Evolutionary conservation across 2,329 filamentous ascomycete genomes (phyloP).

Genomic region (Thielaviopsis ethacetica): DNA sequence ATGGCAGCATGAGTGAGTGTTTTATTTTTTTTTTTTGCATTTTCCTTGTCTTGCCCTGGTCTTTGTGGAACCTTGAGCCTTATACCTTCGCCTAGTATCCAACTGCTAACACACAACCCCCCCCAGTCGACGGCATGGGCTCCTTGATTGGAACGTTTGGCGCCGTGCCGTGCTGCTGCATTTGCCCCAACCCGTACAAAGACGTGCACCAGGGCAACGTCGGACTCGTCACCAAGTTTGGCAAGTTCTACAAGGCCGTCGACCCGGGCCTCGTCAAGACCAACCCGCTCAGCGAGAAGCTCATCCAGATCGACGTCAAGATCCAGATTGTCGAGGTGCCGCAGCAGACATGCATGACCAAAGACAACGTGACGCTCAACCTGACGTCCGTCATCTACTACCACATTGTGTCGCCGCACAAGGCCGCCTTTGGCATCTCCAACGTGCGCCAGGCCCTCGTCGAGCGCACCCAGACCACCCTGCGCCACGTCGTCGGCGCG

Average conservation of each 20-base stretch:
- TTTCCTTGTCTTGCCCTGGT: neutral
- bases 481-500: conserved; percentile 90
- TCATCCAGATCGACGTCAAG: conserved; percentile 94
- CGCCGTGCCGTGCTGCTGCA: conserved; percentile 78
- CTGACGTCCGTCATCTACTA: conserved; percentile 98
- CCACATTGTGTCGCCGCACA: conserved; percentile 88
- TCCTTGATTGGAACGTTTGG: conserved; percentile 59
- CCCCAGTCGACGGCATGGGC: conserved; percentile 55
- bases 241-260: conserved; percentile 84
- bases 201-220: conserved; percentile 85
- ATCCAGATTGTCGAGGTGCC: conserved; percentile 97
- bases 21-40: neutral
- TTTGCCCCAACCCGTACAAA: conserved; percentile 93
- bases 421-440: conserved; percentile 89
- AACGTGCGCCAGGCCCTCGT: conserved; percentile 92
- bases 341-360: conserved; percentile 96
- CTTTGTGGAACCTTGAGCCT: neutral
- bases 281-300: conserved; percentile 81
- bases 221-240: conserved; percentile 89
- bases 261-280: conserved; percentile 95
- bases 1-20: conserved; percentile 63
- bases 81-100: too few species aligned
- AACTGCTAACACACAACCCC: conserved; percentile 1
- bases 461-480: conserved; percentile 93
- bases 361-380: conserved; percentile 91